Evolutionary conservation across 75 land plant genomes (phyloP).

Genomic region (Selaginella tamariscina): DNA sequence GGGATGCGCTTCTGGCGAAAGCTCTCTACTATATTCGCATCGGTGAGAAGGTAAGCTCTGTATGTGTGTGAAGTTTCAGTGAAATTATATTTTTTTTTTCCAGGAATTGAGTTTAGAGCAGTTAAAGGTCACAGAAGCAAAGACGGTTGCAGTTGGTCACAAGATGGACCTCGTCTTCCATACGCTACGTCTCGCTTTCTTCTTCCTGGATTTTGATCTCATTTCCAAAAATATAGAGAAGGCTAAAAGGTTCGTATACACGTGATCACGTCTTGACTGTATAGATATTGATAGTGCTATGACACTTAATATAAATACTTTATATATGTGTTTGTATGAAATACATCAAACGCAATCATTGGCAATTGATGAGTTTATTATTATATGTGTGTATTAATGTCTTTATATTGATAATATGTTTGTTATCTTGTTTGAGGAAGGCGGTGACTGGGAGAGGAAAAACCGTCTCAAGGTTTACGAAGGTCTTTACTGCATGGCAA

Average conservation of each 20-base stretch:
- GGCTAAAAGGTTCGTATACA: constrained; percentile 62
- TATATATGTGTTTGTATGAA: too few relatives aligned
- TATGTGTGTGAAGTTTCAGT: background rate
- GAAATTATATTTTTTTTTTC: constrained; percentile 1
- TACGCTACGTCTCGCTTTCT: constrained; percentile 73
- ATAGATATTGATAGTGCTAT: too few relatives aligned
- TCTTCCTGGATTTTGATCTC: constrained; percentile 83
- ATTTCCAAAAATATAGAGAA: constrained; percentile 86
- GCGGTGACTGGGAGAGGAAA: constrained; percentile 99
- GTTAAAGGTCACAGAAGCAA: constrained; percentile 72
- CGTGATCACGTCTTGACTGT: too few relatives aligned
- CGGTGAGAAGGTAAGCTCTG: constrained; percentile 55
- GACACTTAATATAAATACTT: too few relatives aligned
- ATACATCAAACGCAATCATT: too few relatives aligned
- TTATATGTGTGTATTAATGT: background rate
- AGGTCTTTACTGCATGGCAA: constrained; percentile 89
- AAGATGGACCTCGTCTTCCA: constrained; percentile 98
- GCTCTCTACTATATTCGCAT: constrained; percentile 68
- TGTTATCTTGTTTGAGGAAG: constrained; percentile 83
- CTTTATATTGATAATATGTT: background rate
- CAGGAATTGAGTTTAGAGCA: constrained; percentile 93
- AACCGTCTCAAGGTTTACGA: constrained; percentile 95
- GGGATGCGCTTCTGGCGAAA: constrained; percentile 89
- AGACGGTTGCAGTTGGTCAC: constrained; percentile 97
- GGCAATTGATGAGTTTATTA: constrained; percentile 3